phyloP scores from a whole-genome alignment of 1,284 basidiomycete genomes.

The Trichosporon asahii region DNA sequence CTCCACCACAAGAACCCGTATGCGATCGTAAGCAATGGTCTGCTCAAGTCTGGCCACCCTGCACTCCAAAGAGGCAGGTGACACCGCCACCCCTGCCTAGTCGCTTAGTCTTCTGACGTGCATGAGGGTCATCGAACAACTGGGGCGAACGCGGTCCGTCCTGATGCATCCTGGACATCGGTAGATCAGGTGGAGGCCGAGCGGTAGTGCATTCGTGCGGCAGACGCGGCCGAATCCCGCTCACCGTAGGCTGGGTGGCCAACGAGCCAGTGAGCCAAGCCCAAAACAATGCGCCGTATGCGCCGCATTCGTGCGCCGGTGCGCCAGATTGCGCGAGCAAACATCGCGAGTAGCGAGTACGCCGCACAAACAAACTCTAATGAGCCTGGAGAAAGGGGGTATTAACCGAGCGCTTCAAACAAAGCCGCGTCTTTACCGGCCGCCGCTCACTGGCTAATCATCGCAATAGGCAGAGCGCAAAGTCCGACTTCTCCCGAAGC shows the following conservation, averaged over 20 bases:
- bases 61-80: neutral
- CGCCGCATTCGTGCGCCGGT: neutral
- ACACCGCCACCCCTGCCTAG: neutral
- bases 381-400: too few species aligned
- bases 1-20: neutral
- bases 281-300: neutral
- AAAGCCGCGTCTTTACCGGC: neutral
- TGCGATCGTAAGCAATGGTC: neutral
- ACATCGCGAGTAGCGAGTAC: neutral
- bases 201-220: neutral
- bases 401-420: neutral
- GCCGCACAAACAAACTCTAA: neutral
- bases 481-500: slow-evolving; percentile 8
- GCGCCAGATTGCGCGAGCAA: too few species aligned
- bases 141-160: too few species aligned
- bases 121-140: neutral
- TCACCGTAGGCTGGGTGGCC: neutral
- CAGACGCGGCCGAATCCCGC: neutral
- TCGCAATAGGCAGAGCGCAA: neutral
- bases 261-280: neutral
- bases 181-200: neutral
- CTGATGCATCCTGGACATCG: too few species aligned
- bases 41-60: neutral
- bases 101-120: neutral
- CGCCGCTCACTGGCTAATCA: slow-evolving; percentile 1